These are phyloP conservation scores for Lepiota brunneoincarnata DNA, from an alignment of 768 basidiomycete species.

Conservation along the genomic window DNA sequence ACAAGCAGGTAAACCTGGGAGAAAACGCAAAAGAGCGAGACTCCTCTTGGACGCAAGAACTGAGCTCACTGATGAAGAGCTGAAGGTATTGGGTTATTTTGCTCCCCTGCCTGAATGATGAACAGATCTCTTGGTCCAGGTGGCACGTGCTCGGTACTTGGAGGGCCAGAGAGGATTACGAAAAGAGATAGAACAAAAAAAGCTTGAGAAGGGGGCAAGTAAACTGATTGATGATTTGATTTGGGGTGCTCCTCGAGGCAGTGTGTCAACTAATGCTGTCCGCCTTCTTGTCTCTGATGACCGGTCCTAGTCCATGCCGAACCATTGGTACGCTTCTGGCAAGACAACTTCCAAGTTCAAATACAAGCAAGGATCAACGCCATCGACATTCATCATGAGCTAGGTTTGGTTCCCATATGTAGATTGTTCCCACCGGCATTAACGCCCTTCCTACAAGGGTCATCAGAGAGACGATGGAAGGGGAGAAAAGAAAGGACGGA, in stretches of 20 bases:
- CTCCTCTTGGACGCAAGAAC: conserved; percentile 69
- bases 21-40: conserved; percentile 48
- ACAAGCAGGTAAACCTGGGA: conserved; percentile 15
- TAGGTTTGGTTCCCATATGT: not conserved
- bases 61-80: conserved; percentile 80
- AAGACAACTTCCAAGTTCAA: conserved; percentile 66
- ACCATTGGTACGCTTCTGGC: conserved; percentile 72
- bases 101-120: not conserved
- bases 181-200: conserved; percentile 49
- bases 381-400: conserved; percentile 26
- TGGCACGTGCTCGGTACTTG: conserved; percentile 65
- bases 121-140: conserved; percentile 28
- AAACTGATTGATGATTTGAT: conserved; percentile 60
- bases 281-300: not conserved
- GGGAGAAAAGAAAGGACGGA: not conserved
- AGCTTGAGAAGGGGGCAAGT: conserved; percentile 50
- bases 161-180: conserved; percentile 56
- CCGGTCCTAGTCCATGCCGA: conserved; percentile 16
- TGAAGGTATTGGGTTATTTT: conserved; percentile 47
- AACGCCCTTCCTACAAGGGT: not conserved
- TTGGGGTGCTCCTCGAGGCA: conserved; percentile 61
- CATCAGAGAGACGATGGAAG: not conserved
- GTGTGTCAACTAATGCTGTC: conserved; percentile 37
- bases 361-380: conserved; percentile 57
- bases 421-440: not conserved